Percentiles rank a stretch among this genome's conserved stretches.
Evolutionary conservation across 768 basidiomycete species (phyloP).

Genomic region (Hericium rajendrae): DNA sequence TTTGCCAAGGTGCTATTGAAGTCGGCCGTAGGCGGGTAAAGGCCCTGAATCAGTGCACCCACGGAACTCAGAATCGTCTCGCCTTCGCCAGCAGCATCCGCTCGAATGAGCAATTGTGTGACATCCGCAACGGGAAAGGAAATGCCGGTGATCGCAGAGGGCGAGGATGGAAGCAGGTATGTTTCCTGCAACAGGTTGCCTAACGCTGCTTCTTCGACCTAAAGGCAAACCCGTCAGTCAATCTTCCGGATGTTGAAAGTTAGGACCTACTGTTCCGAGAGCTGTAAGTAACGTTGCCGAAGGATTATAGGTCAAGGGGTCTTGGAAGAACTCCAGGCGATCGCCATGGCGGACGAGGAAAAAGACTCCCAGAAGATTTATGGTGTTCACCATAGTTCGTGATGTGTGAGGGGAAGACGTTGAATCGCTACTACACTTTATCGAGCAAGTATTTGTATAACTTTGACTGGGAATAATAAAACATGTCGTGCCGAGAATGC

Average conservation of each 20-base stretch:
- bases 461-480: no score
- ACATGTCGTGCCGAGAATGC: no score
- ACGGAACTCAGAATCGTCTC: conserved; percentile 7
- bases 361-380: conserved; percentile 13
- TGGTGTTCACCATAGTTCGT: conserved; percentile 4
- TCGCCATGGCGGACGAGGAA: conserved; percentile 18
- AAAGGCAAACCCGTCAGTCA: neutral
- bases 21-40: conserved; percentile 7
- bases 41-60: conserved; percentile 10
- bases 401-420: no score
- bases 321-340: conserved; percentile 18
- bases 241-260: neutral
- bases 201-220: conserved; percentile 1
- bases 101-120: conserved; percentile 12
- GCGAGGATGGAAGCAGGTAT: neutral
- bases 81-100: conserved; percentile 11
- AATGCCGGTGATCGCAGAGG: neutral
- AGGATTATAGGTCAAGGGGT: conserved; percentile 17
- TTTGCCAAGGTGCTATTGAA: conserved; percentile 14
- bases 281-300: conserved; percentile 15
- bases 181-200: conserved; percentile 2
- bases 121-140: conserved; percentile 1
- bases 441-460: no score
- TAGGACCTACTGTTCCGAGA: conserved; percentile 12
- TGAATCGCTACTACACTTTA: no score